Evolutionary conservation across 768 basidiomycete species (phyloP).

Genomic region (Rhodotorula babjevae): DNA sequence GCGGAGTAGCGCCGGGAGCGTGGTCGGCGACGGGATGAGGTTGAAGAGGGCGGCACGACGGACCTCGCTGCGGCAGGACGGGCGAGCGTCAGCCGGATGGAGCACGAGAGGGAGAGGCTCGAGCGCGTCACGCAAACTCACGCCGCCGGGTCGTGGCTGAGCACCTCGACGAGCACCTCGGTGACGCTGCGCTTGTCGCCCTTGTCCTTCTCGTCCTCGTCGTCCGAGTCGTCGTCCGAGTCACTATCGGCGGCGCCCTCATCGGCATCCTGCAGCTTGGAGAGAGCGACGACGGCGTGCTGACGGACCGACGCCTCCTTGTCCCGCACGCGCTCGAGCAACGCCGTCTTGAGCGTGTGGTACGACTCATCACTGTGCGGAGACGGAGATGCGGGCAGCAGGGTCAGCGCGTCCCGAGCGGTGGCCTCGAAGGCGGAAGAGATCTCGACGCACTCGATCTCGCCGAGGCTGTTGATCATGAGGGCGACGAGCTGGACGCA

Average conservation of each 20-base stretch:
- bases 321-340: slow-evolving; percentile 71
- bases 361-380: slow-evolving; percentile 69
- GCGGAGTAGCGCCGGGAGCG: slow-evolving; percentile 63
- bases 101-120: neutral
- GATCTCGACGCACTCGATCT: slow-evolving; percentile 66
- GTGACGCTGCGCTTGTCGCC: slow-evolving; percentile 50
- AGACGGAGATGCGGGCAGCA: neutral
- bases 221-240: slow-evolving; percentile 46
- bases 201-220: slow-evolving; percentile 21
- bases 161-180: slow-evolving; percentile 62
- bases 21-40: slow-evolving; percentile 57
- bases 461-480: slow-evolving; percentile 72
- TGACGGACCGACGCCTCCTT: slow-evolving; percentile 71
- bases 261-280: slow-evolving; percentile 69
- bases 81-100: neutral
- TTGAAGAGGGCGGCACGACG: slow-evolving; percentile 72
- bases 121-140: slow-evolving; percentile 50
- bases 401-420: neutral
- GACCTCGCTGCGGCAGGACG: slow-evolving; percentile 65
- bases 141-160: slow-evolving; percentile 71
- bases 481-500: slow-evolving; percentile 70
- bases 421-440: neutral
- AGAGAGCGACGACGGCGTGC: slow-evolving; percentile 73
- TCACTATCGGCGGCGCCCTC: slow-evolving; percentile 56
- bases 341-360: slow-evolving; percentile 56